phyloP scores from a whole-genome alignment of 2,329 filamentous ascomycete genomes.

The Talaromyces sp. region DNA sequence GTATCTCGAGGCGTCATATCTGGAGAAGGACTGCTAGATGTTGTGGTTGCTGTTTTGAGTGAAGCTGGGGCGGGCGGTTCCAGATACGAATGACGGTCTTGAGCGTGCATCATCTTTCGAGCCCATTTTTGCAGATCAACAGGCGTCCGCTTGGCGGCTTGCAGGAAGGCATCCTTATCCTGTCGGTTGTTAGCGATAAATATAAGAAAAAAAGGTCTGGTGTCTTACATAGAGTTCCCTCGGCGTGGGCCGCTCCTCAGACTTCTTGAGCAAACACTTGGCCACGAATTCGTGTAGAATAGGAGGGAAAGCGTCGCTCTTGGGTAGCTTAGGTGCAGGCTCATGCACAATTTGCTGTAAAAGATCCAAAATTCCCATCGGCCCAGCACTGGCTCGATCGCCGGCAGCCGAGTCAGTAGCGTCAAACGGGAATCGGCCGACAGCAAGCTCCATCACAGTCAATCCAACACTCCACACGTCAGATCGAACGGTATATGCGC shows the following conservation, averaged over 20 bases:
- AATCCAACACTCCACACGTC: conserved; percentile 98
- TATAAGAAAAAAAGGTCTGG: background rate
- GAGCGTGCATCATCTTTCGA: conserved; percentile 84
- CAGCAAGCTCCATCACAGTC: conserved; percentile 93
- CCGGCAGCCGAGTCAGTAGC: conserved; percentile 74
- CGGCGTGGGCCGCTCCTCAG: conserved; percentile 84
- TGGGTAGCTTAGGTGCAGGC: conserved; percentile 85
- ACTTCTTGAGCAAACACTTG: conserved; percentile 87
- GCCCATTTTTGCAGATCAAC: conserved; percentile 94
- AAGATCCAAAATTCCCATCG: conserved; percentile 91
- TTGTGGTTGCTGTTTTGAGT: conserved; percentile 41
- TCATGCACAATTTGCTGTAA: conserved; percentile 97
- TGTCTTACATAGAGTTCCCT: conserved; percentile 81
- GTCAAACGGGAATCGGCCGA: conserved; percentile 94
- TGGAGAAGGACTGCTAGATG: conserved; percentile 15
- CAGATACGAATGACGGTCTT: conserved; percentile 93
- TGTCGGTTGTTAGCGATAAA: conserved; percentile 33
- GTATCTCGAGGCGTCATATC: conserved; percentile 19
- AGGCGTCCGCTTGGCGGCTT: conserved; percentile 92
- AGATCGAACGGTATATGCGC: conserved; percentile 95
- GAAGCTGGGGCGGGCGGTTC: conserved; percentile 77
- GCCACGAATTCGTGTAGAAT: conserved; percentile 97
- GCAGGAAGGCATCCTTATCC: conserved; percentile 91
- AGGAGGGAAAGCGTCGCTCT: conserved; percentile 93
- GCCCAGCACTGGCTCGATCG: conserved; percentile 63